A percentile compares a stretch with the other conserved stretches of the same genome.
These are phyloP conservation scores for Erythrobasidium hasegawianum DNA, from an alignment of 1,284 basidiomycete genomes.

Conservation along the genomic window DNA sequence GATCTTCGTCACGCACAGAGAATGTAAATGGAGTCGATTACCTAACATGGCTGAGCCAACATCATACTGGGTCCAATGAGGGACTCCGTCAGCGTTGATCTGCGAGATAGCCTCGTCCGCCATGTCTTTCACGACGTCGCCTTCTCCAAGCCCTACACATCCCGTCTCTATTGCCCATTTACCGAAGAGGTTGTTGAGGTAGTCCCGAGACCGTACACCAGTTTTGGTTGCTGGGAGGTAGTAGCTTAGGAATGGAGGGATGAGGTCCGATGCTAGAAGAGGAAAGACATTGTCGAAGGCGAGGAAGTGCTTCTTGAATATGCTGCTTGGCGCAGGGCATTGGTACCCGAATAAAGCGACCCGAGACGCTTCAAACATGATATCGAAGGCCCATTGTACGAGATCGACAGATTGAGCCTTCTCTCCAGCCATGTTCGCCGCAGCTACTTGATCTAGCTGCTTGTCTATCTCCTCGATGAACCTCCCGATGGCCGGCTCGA, in stretches of 20 bases:
- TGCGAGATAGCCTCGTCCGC: conserved; percentile 34
- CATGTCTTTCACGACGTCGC: conserved; percentile 38
- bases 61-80: conserved; percentile 42
- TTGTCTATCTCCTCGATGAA: conserved; percentile 28
- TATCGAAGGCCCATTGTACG: conserved; percentile 26
- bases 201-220: conserved; percentile 39
- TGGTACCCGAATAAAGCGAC: conserved; percentile 35
- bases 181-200: conserved; percentile 43
- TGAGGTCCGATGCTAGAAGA: conserved; percentile 44
- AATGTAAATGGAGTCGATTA: no score
- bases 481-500: conserved; percentile 25
- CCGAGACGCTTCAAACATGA: conserved; percentile 34
- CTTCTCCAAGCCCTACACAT: conserved; percentile 36
- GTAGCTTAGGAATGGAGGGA: conserved; percentile 36
- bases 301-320: conserved; percentile 37
- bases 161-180: conserved; percentile 41
- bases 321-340: conserved; percentile 15
- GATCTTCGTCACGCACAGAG: no score
- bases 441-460: conserved; percentile 13
- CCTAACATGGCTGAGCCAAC: conserved; percentile 35
- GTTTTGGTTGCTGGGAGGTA: conserved; percentile 28
- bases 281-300: conserved; percentile 48
- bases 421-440: conserved; percentile 10
- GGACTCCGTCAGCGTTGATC: background rate
- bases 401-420: conserved; percentile 12